Conservation (phyloP, 2,329 filamentous ascomycete species). For the Cryphonectria radicalis region DNA sequence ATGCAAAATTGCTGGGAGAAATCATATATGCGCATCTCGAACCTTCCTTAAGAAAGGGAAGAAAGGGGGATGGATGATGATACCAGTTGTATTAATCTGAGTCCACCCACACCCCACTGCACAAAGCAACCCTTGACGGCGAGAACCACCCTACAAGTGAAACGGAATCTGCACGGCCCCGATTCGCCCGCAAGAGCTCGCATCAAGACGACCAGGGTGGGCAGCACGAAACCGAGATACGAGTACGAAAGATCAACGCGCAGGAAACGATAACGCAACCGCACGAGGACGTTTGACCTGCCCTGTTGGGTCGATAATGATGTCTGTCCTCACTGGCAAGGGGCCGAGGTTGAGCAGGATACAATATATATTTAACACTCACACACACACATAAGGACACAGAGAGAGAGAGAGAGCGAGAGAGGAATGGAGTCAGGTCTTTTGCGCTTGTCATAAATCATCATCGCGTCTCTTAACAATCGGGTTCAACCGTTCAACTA, state of each 20-base stretch:
- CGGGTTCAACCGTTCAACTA: not conserved
- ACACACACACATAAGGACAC: too few species aligned
- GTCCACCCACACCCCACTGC: not conserved
- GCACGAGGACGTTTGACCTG: not conserved
- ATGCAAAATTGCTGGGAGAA: too few species aligned
- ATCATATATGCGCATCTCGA: too few species aligned
- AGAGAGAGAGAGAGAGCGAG: not conserved
- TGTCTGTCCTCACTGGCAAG: not conserved
- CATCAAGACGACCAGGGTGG: not conserved
- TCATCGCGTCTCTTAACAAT: too few species aligned
- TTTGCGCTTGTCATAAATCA: not conserved
- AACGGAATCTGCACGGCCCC: not conserved
- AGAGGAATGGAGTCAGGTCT: not conserved
- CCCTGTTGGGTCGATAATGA: not conserved
- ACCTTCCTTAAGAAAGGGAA: too few species aligned
- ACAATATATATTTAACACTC: not conserved
- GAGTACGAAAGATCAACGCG: conserved; percentile 2
- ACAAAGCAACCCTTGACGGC: not conserved
- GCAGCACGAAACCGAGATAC: conserved; percentile 2
- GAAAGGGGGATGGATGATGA: too few species aligned
- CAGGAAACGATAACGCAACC: not conserved
- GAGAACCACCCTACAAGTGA: not conserved
- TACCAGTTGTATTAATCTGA: not conserved
- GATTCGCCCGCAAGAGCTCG: not conserved
- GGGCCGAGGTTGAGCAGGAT: not conserved